Conservation (phyloP, 1,139 yeast species). For the Zygoascus hellenicus region DNA sequence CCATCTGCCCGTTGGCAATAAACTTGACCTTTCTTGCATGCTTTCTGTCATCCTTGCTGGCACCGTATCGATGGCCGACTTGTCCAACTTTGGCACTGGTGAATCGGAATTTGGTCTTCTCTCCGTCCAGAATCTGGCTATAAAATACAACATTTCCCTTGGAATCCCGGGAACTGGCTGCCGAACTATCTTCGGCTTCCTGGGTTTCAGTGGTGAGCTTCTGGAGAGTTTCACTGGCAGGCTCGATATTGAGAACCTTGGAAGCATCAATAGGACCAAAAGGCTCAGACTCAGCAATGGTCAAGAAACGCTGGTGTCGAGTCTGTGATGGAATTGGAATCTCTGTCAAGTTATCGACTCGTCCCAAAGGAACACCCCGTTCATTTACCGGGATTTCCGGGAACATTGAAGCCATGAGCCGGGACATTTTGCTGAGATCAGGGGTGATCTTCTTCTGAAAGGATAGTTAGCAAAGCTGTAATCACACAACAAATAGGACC, state of each 20-base stretch:
- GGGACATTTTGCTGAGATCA: constrained; percentile 32
- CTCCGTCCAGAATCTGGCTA: constrained; percentile 28
- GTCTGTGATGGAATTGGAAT: constrained; percentile 89
- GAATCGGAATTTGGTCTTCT: constrained; percentile 64
- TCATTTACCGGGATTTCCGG: constrained; percentile 47
- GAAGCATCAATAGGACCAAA: constrained; percentile 98
- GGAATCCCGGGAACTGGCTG: not conserved
- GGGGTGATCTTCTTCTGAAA: constrained; percentile 26
- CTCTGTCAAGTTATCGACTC: constrained; percentile 53
- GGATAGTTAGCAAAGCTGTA: constrained; percentile 9
- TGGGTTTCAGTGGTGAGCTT: constrained; percentile 52
- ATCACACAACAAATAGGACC: constrained; percentile 3
- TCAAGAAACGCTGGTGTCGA: constrained; percentile 72
- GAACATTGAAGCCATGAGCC: constrained; percentile 70
- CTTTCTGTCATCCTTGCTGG: constrained; percentile 81
- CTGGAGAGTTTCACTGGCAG: constrained; percentile 72
- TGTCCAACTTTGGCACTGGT: constrained; percentile 71
- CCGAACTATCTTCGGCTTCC: constrained; percentile 12
- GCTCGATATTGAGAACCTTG: constrained; percentile 68
- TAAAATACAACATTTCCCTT: constrained; percentile 21
- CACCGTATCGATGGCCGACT: constrained; percentile 91
- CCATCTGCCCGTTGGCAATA: constrained; percentile 53
- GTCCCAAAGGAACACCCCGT: constrained; percentile 23
- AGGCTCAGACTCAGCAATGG: constrained; percentile 93
- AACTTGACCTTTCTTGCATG: constrained; percentile 76